These are phyloP conservation scores for Colletotrichum trifolii DNA, from an alignment of 2,329 filamentous ascomycete species.

Conservation along the genomic window DNA sequence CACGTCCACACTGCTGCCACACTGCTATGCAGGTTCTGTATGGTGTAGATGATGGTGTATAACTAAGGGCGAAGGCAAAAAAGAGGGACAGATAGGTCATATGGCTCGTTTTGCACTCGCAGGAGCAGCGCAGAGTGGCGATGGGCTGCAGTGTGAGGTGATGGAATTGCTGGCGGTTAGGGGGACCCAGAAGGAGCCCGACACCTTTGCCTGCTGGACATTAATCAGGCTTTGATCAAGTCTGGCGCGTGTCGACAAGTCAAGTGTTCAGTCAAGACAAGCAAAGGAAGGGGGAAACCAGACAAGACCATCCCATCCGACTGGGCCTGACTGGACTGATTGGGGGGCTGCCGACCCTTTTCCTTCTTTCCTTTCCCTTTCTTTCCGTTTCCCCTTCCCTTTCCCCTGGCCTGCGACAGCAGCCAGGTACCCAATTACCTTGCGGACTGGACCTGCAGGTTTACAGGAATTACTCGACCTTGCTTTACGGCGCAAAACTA, in stretches of 20 bases:
- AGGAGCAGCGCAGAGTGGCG: conserved; percentile 29
- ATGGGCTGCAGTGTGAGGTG: conserved; percentile 15
- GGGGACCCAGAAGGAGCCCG: conserved; percentile 14
- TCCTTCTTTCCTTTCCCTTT: conserved; percentile 8
- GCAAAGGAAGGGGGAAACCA: not conserved
- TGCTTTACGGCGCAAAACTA: not conserved
- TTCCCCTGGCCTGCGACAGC: no score
- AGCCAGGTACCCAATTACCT: not conserved
- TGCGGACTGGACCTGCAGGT: not conserved
- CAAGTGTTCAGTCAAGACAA: not conserved
- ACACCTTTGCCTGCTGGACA: not conserved
- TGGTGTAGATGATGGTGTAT: not conserved
- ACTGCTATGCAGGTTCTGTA: conserved; percentile 1
- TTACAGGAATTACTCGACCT: no score
- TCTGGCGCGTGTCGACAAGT: no score
- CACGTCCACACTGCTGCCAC: no score
- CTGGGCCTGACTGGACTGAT: not conserved
- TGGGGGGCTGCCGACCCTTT: conserved; percentile 13
- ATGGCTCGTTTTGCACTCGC: not conserved
- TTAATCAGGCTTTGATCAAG: not conserved
- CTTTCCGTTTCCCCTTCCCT: no score
- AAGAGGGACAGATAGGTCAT: conserved; percentile 29
- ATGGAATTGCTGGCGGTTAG: conserved; percentile 18
- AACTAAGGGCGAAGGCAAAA: not conserved
- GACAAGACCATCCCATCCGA: not conserved